phyloP scores from a whole-genome alignment of 805 yeast genomes.

The Metschnikowia drakensbergensis region DNA sequence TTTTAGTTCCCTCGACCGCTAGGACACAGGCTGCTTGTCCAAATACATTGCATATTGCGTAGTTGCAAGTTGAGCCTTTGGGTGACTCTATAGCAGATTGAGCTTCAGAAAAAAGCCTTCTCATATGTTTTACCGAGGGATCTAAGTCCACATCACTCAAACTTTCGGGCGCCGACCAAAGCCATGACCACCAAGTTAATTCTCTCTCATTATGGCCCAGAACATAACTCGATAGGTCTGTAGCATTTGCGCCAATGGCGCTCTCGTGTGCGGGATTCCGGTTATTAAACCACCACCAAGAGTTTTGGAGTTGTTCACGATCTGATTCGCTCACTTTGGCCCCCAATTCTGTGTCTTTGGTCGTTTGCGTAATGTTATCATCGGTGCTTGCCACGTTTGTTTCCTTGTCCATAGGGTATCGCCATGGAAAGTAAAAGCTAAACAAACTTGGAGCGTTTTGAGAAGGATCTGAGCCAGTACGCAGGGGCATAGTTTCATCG shows the following conservation, averaged over 20 bases:
- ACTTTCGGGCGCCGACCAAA: slow-evolving; percentile 10
- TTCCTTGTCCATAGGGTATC: not conserved
- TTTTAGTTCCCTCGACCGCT: slow-evolving; percentile 33
- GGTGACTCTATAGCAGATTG: slow-evolving; percentile 31
- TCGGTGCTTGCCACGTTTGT: not conserved
- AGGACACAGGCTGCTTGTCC: slow-evolving; percentile 20
- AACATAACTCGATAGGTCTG: not conserved
- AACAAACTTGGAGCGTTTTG: not conserved
- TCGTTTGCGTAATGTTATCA: not conserved
- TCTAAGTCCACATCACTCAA: slow-evolving; percentile 13
- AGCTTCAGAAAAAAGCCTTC: slow-evolving; percentile 30
- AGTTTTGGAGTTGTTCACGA: not conserved
- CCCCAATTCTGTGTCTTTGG: not conserved
- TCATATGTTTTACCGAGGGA: slow-evolving; percentile 8
- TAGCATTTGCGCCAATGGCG: not conserved
- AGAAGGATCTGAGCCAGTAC: not conserved
- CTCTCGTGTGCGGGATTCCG: not conserved
- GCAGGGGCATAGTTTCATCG: not conserved
- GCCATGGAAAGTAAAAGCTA: not conserved
- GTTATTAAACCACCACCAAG: not conserved
- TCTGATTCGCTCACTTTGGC: not conserved
- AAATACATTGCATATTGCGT: slow-evolving; percentile 26
- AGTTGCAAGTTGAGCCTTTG: slow-evolving; percentile 27
- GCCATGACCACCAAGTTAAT: slow-evolving; percentile 7
- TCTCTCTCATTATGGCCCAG: not conserved